Conservation (phyloP, 1,284 basidiomycete genomes). For the Ceratobasidium theobromae region DNA sequence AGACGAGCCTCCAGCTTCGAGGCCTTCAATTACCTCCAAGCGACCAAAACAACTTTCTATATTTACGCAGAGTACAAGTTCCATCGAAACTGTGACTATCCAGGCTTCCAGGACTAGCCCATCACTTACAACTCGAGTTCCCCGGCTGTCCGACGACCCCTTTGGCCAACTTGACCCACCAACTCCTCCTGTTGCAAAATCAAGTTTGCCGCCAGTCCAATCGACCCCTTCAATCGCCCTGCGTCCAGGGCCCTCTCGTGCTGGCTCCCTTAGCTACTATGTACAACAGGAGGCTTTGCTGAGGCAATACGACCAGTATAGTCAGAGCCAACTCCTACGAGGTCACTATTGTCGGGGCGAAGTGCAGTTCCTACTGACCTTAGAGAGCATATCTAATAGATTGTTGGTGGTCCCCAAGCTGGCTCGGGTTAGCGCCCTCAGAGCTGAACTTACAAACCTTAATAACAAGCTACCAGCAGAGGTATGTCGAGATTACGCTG, state of each 20-base stretch:
- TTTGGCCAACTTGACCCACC: conserved; percentile 65
- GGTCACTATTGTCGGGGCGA: conserved; percentile 91
- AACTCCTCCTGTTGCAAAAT: conserved; percentile 35
- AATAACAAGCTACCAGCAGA: conserved; percentile 97
- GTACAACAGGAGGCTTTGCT: conserved; percentile 54
- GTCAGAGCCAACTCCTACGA: conserved; percentile 75
- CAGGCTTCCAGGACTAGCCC: conserved; percentile 69
- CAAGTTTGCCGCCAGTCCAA: conserved; percentile 40
- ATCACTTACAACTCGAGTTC: conserved; percentile 53
- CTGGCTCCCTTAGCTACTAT: conserved; percentile 60
- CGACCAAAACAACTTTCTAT: conserved; percentile 34
- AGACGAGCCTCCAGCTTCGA: conserved; percentile 30
- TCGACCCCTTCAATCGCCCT: conserved; percentile 50
- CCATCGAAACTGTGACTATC: conserved; percentile 47
- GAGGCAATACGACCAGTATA: conserved; percentile 63
- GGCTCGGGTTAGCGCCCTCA: conserved; percentile 90
- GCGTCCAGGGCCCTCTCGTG: conserved; percentile 49
- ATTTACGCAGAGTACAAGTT: conserved; percentile 19
- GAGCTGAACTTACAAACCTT: conserved; percentile 92
- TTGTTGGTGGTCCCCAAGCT: conserved; percentile 91
- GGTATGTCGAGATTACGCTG: conserved; percentile 49
- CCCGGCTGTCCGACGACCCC: conserved; percentile 64
- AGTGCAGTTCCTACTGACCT: conserved; percentile 84
- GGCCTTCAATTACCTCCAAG: background rate
- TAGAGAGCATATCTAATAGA: conserved; percentile 93